A percentile compares a stretch with the other conserved stretches of the same genome.
phyloP scores from a whole-genome alignment of 129 eudicot species.

The Centella asiatica region DNA sequence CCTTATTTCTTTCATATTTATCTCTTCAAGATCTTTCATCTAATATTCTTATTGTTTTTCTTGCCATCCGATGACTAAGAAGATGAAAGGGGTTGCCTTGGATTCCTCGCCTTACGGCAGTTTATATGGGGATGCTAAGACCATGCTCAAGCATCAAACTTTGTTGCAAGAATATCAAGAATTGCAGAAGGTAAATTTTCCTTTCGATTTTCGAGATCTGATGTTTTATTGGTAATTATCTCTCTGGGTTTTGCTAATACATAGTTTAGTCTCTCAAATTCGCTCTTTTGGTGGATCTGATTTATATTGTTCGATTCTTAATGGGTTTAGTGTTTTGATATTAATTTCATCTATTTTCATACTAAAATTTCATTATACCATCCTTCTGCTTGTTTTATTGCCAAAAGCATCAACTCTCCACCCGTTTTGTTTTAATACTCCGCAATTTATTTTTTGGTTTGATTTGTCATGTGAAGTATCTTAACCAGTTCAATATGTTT shows the following conservation, averaged over 20 bases:
- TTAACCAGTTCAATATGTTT: background rate
- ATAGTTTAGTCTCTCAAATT: constrained; percentile 7
- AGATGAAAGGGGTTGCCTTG: constrained; percentile 50
- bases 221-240: constrained; percentile 5
- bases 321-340: background rate
- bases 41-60: constrained; percentile 2
- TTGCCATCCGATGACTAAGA: constrained; percentile 51
- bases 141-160: constrained; percentile 50
- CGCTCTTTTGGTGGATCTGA: background rate
- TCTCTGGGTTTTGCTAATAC: constrained; percentile 7
- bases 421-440: no score
- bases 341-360: background rate
- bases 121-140: constrained; percentile 38
- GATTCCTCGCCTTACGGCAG: constrained; percentile 29
- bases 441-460: background rate
- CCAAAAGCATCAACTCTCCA: no score
- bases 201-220: constrained; percentile 15
- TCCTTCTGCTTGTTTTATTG: no score
- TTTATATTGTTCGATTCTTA: no score
- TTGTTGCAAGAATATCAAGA: constrained; percentile 66
- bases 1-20: background rate
- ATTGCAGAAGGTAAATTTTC: constrained; percentile 57
- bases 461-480: background rate
- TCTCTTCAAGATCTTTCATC: constrained; percentile 12
- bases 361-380: no score